Evolutionary conservation across 2,329 filamentous ascomycete genomes (phyloP), one percentile per base, ranked within the genome.

Genomic region (Fusarium sp.): DNA sequence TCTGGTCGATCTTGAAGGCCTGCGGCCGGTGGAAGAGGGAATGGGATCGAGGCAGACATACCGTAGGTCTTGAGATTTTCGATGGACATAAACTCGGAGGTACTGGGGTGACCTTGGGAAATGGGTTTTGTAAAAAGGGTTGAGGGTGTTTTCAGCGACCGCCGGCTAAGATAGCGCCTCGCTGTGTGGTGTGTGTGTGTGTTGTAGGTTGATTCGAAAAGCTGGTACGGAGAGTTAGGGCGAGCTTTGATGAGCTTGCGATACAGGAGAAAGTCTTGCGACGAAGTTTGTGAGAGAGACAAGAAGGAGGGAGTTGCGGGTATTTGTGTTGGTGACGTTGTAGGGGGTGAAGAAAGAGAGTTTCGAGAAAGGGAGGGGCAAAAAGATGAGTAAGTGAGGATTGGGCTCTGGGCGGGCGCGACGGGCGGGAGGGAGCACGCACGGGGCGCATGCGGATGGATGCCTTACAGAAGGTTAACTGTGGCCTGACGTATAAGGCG

Each of bases 51-150:
- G 65, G 62, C 62, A 40, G 66, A 89, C 93, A 84, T 88, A 96
- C 94, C 94, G 92, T 94, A 94, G 90, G 93, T 92, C 92, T 96
- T 96, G 88, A 97, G 93, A 91, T 97, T 97, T 95, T 96, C 93
- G 93, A 96, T 96, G 92, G 94, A 96, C 94, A 96, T 96, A 95
- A 94, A 95, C 93, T 93, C 92, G 92, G 89, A 90, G 91, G 91
- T 89, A 82, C 83, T 81, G 86, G 88, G 88, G 86, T 85, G 79
- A 83, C 84, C 80, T 83, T 83, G 86, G 88, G 87, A 88, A 85
- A 88, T 83, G 84, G 85, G 84, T 87, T 85, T 83, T 84, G 77
- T 83, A 71, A 79, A 77, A 77, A 79, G 66, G 77, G 71, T 77
- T 80, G 78, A 76, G 74, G 70, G 76, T 79, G 75, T 78, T 75